Conservation (phyloP, 192 early-diverging fungal genomes). For the Coemansia sp. region DNA sequence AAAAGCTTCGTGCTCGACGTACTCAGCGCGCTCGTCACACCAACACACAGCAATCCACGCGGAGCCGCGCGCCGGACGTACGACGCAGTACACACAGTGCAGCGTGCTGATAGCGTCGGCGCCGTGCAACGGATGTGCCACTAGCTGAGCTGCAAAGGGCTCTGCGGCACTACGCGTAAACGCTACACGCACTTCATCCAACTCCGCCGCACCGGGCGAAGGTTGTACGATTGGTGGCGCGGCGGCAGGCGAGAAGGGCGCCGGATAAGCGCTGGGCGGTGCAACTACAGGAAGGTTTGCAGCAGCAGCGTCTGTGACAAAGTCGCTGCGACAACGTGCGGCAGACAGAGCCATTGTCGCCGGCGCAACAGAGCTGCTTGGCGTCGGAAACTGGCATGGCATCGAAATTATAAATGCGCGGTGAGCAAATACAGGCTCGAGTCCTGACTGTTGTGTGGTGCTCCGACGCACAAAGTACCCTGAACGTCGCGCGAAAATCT, state of each 20-base stretch:
- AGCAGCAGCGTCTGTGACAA: neutral
- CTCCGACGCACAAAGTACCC: constrained; percentile 27
- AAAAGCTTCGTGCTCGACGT: constrained; percentile 43
- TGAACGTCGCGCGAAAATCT: constrained; percentile 6
- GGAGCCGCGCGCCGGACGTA: neutral
- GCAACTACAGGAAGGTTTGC: neutral
- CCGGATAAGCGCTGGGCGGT: constrained; percentile 5
- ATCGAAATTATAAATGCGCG: constrained; percentile 33
- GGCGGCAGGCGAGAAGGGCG: neutral
- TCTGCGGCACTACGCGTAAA: constrained; percentile 5
- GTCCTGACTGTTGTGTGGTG: neutral
- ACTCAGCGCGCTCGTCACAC: constrained; percentile 57
- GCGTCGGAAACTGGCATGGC: constrained; percentile 30
- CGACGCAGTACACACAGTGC: constrained; percentile 39
- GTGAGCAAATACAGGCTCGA: constrained; percentile 34
- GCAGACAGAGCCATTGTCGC: constrained; percentile 28
- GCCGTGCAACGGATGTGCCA: constrained; percentile 31
- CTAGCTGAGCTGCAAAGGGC: constrained; percentile 15
- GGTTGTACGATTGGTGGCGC: neutral
- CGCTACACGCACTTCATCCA: constrained; percentile 31
- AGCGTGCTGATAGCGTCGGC: constrained; percentile 31
- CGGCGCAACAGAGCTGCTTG: constrained; percentile 21
- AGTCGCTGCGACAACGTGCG: constrained; percentile 18
- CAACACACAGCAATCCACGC: constrained; percentile 44
- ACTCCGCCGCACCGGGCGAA: constrained; percentile 4